These are phyloP conservation scores for Botrytis sinoallii DNA, from an alignment of 2,329 filamentous ascomycete genomes.

Conservation along the genomic window DNA sequence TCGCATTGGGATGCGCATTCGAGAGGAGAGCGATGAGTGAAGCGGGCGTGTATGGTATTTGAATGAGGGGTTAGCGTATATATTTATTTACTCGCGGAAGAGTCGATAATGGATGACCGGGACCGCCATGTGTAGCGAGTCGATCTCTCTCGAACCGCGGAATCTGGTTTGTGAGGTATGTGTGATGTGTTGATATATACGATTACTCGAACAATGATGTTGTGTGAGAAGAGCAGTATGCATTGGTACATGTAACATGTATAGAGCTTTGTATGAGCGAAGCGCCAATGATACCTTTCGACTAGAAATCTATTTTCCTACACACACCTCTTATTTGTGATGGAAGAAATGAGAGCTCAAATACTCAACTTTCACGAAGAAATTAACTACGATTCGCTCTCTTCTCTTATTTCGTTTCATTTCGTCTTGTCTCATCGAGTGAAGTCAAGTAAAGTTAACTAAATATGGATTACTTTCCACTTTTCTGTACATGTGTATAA, in stretches of 20 bases:
- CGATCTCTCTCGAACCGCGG: background rate
- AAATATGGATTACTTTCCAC: no score
- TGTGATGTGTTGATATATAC: rapidly evolving
- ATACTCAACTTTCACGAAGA: no score
- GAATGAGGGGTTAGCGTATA: background rate
- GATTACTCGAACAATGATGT: background rate
- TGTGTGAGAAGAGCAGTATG: background rate
- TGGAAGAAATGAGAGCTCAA: no score
- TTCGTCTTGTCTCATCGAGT: no score
- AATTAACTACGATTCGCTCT: no score
- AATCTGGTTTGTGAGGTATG: background rate
- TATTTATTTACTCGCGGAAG: background rate
- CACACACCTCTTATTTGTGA: no score
- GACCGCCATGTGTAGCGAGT: background rate
- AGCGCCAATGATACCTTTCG: no score
- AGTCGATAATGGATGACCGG: background rate
- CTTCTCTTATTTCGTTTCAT: background rate
- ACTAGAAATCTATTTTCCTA: no score
- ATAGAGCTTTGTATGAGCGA: no score
- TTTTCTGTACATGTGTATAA: no score
- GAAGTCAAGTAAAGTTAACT: no score
- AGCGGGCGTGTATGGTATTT: background rate
- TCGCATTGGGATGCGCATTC: background rate
- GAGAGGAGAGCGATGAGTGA: background rate
- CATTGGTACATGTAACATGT: background rate